phyloP scores from a whole-genome alignment of 805 yeast genomes.

The Kluyveromyces dobzhanskii region DNA sequence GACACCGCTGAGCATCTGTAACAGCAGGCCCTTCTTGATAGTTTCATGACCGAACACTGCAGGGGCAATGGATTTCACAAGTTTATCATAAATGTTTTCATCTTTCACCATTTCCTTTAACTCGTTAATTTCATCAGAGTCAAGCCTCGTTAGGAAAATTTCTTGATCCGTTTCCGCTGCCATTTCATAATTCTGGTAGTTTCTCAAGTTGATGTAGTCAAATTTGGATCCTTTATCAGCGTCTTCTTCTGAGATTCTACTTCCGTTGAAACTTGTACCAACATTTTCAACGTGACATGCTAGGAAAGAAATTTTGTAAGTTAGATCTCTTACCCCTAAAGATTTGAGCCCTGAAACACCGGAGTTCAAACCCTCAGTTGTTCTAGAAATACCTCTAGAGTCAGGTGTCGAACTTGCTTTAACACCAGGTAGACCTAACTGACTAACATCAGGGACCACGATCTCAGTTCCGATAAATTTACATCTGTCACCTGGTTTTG shows the following conservation, averaged over 20 bases:
- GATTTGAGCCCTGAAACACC: conserved; percentile 86
- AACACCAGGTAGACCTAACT: conserved; percentile 89
- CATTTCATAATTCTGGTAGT: conserved; percentile 22
- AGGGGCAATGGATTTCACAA: conserved; percentile 87
- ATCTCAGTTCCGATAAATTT: conserved; percentile 90
- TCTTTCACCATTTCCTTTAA: conserved; percentile 86
- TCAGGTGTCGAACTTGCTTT: conserved; percentile 79
- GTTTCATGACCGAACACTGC: conserved; percentile 95
- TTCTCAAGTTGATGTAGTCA: conserved; percentile 10
- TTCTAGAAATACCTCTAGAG: conserved; percentile 35
- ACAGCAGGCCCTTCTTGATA: conserved; percentile 81
- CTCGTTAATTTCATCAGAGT: conserved; percentile 76
- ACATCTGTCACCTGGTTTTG: conserved; percentile 96
- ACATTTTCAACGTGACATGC: conserved; percentile 83
- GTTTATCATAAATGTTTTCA: conserved; percentile 71
- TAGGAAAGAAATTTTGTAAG: conserved; percentile 82
- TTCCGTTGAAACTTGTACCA: conserved; percentile 24
- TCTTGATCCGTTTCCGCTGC: conserved; percentile 62
- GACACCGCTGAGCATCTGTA: conserved; percentile 91
- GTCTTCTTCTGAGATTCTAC: conserved; percentile 12
- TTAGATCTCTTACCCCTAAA: conserved; percentile 90
- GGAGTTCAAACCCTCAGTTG: conserved; percentile 59
- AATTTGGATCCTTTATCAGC: conserved; percentile 7
- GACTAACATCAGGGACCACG: conserved; percentile 90
- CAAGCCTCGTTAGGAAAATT: conserved; percentile 64